Conservation (phyloP, 2,329 filamentous ascomycete genomes). For the Colletotrichum sp. region DNA sequence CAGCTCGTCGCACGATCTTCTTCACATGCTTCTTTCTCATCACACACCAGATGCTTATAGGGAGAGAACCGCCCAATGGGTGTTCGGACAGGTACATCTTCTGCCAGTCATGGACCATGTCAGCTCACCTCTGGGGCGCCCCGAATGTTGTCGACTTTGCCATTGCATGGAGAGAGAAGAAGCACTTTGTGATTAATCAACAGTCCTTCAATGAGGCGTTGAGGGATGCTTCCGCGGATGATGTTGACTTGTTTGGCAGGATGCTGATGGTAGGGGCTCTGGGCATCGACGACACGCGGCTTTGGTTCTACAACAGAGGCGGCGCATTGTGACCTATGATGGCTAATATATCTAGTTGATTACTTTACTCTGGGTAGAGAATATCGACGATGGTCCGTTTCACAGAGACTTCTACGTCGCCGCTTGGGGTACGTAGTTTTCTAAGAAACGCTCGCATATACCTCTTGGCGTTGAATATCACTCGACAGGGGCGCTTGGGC, state of each 20-base stretch:
- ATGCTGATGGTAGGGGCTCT: constrained; percentile 35
- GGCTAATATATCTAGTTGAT: too few species aligned
- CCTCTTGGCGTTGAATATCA: too few species aligned
- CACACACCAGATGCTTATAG: constrained; percentile 38
- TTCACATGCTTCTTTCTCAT: constrained; percentile 51
- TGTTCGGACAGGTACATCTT: constrained; percentile 34
- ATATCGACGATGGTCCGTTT: too few species aligned
- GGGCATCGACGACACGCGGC: constrained; percentile 36
- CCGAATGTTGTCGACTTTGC: constrained; percentile 39
- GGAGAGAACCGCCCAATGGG: constrained; percentile 20
- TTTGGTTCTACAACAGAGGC: constrained; percentile 30
- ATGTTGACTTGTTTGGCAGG: constrained; percentile 48
- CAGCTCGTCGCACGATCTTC: constrained; percentile 55
- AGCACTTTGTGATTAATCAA: constrained; percentile 39
- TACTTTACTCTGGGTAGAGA: too few species aligned
- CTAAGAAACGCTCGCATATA: too few species aligned
- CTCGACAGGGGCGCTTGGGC: too few species aligned
- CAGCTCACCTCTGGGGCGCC: constrained; percentile 42
- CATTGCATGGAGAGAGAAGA: constrained; percentile 38
- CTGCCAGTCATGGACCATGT: constrained; percentile 44
- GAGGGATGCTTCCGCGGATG: constrained; percentile 41
- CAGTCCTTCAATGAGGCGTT: constrained; percentile 30
- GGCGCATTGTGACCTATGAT: not conserved
- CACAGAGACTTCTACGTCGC: too few species aligned
- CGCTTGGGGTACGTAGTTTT: too few species aligned